Evolutionary conservation across 768 basidiomycete genomes (phyloP).

Genomic region (Leccinum barrowsii): DNA sequence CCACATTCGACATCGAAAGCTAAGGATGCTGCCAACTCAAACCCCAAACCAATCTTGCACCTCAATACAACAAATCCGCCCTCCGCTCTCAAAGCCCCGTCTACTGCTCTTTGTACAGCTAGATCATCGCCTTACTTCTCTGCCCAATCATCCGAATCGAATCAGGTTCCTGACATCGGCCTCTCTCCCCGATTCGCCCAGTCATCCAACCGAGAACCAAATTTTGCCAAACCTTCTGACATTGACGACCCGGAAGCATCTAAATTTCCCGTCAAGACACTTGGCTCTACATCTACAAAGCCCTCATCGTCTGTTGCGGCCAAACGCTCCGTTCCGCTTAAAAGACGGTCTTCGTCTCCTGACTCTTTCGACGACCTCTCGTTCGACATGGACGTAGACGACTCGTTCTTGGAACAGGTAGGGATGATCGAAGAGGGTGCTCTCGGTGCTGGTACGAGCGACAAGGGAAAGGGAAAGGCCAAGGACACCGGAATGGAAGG

Average conservation of each 20-base stretch:
- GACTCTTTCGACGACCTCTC: slow-evolving; percentile 35
- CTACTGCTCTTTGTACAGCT: slow-evolving; percentile 3
- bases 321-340: slow-evolving; percentile 1
- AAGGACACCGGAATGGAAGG: slow-evolving; percentile 3
- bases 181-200: slow-evolving; percentile 29
- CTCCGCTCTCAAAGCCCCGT: slow-evolving; percentile 6
- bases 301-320: not conserved
- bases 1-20: slow-evolving; percentile 2
- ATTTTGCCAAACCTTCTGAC: slow-evolving; percentile 28
- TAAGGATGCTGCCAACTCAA: not conserved
- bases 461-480: slow-evolving; percentile 23
- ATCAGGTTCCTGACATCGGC: slow-evolving; percentile 24
- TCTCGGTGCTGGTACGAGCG: slow-evolving; percentile 7
- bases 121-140: slow-evolving; percentile 23
- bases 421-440: slow-evolving; percentile 26
- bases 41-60: not conserved
- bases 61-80: not conserved
- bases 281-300: slow-evolving; percentile 11
- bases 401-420: slow-evolving; percentile 38
- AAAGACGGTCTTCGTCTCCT: slow-evolving; percentile 16
- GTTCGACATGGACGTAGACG: slow-evolving; percentile 36
- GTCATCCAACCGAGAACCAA: slow-evolving; percentile 11
- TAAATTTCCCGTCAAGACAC: slow-evolving; percentile 1
- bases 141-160: slow-evolving; percentile 2
- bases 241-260: slow-evolving; percentile 30